Evolutionary conservation across 345 rosid species (phyloP).

Genomic region (Salix suchowensis): DNA sequence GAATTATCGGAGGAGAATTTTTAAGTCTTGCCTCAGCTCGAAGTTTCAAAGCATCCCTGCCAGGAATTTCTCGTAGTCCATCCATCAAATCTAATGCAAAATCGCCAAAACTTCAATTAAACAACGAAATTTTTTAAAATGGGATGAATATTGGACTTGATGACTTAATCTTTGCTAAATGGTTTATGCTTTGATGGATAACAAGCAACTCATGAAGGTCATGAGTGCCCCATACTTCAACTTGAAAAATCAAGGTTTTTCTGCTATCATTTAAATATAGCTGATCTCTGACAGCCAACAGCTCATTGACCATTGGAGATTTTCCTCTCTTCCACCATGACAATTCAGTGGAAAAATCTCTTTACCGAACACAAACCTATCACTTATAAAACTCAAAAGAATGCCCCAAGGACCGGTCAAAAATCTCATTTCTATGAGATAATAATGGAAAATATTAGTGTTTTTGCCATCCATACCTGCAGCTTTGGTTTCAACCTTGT

Average conservation of each 20-base stretch:
- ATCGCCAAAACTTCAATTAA: neutral
- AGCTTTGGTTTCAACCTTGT: conserved; percentile 71
- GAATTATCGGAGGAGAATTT: neutral
- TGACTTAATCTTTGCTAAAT: too few species aligned
- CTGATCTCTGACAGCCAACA: neutral
- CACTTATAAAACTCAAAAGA: too few species aligned
- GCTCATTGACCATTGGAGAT: neutral
- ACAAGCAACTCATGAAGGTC: neutral
- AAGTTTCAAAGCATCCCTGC: conserved; percentile 89
- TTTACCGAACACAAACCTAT: too few species aligned
- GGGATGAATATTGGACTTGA: too few species aligned
- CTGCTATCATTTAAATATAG: neutral
- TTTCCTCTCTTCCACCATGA: too few species aligned
- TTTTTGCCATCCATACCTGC: conserved; percentile 45
- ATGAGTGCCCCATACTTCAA: neutral
- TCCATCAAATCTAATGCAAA: conserved; percentile 70
- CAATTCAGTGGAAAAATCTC: too few species aligned
- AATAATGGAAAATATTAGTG: neutral
- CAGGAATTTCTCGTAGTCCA: conserved; percentile 77
- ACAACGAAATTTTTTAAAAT: neutral
- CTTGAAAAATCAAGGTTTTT: neutral
- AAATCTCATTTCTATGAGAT: neutral
- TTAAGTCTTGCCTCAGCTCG: conserved; percentile 69
- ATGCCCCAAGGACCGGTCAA: too few species aligned
- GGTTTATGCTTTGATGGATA: neutral